Conservation (phyloP, 345 rosid genomes). For the Aurinia saxatilis region DNA sequence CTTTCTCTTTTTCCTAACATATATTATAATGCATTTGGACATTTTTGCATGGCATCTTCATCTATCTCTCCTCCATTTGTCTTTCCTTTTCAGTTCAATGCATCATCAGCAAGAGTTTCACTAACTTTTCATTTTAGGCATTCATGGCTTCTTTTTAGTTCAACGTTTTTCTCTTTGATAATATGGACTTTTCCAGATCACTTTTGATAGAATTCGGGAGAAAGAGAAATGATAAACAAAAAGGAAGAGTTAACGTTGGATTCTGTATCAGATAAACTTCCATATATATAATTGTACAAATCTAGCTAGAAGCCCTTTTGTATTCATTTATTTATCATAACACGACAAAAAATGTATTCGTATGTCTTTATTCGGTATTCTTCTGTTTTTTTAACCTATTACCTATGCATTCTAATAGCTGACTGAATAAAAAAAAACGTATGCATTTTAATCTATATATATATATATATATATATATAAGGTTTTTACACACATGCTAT, state of each 20-base stretch:
- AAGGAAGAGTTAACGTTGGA: conserved; percentile 15
- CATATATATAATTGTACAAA: neutral
- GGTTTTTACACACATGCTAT: too few species aligned
- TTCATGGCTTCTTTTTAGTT: conserved; percentile 11
- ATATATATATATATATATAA: too few species aligned
- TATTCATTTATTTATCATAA: neutral
- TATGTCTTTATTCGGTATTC: neutral
- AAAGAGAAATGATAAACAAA: conserved; percentile 13
- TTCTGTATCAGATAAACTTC: conserved; percentile 19
- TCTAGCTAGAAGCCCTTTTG: neutral
- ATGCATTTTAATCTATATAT: too few species aligned
- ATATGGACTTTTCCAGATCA: conserved; percentile 12
- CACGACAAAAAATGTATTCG: neutral
- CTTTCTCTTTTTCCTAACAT: neutral
- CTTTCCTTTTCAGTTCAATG: conserved; percentile 27
- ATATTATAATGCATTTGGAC: conserved; percentile 14
- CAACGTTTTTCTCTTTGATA: neutral
- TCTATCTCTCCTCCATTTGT: conserved; percentile 32
- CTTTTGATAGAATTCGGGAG: conserved; percentile 22
- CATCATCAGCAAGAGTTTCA: conserved; percentile 15
- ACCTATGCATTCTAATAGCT: neutral
- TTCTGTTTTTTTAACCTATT: neutral
- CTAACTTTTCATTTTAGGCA: neutral
- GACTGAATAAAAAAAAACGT: too few species aligned
- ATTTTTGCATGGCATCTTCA: conserved; percentile 29